Conservation (phyloP, 148 eudicot species). For the Rhododendron griersonianum region DNA sequence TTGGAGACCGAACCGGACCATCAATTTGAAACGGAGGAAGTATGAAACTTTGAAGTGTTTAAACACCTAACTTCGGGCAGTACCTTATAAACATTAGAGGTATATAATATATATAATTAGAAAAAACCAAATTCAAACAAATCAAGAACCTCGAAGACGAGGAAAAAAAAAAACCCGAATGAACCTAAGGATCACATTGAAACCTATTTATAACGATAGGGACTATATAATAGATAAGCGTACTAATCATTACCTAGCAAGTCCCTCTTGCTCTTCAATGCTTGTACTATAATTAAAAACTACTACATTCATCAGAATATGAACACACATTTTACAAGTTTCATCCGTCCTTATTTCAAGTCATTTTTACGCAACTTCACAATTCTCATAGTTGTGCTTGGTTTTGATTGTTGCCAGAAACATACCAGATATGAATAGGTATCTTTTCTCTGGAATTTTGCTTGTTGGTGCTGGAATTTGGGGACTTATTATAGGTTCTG, state of each 20-base stretch:
- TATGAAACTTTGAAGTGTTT: neutral
- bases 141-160: too few species aligned
- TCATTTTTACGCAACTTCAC: neutral
- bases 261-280: neutral
- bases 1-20: too few species aligned
- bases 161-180: too few species aligned
- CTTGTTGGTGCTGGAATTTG: neutral
- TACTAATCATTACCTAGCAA: neutral
- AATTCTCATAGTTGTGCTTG: neutral
- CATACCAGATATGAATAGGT: neutral
- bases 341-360: neutral
- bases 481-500: neutral
- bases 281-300: neutral
- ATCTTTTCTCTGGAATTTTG: too few species aligned
- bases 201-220: too few species aligned
- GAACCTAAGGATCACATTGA: too few species aligned
- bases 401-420: neutral
- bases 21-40: too few species aligned
- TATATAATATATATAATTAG: too few species aligned
- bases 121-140: too few species aligned
- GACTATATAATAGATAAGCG: too few species aligned
- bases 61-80: neutral
- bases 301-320: too few species aligned
- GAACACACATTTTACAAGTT: neutral
- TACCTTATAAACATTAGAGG: too few species aligned